phyloP scores from a whole-genome alignment of 371 early-diverging fungal genomes.

The Fennellomyces sp. region DNA sequence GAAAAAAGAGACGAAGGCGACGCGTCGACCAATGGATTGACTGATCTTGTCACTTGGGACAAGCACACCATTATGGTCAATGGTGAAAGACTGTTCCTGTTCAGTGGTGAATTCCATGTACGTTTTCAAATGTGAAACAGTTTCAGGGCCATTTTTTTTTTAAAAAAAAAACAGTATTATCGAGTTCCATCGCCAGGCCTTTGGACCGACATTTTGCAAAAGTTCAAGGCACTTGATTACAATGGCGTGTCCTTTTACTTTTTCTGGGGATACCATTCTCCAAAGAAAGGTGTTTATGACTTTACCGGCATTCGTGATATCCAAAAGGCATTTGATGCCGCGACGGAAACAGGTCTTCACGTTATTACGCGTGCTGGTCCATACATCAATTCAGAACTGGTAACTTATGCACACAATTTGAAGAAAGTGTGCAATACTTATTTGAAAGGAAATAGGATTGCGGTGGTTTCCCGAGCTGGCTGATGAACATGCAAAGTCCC shows the following conservation, averaged over 20 bases:
- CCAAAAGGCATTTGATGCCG: constrained; percentile 21
- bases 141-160: not conserved
- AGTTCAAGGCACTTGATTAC: constrained; percentile 23
- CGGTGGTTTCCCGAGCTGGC: constrained; percentile 17
- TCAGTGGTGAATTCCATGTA: constrained; percentile 21
- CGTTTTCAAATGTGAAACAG: no score
- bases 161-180: constrained; percentile 8
- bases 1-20: not conserved
- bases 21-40: constrained; percentile 1
- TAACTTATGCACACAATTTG: not conserved
- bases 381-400: constrained; percentile 24
- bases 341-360: constrained; percentile 18
- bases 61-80: constrained; percentile 14
- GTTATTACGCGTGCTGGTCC: constrained; percentile 28
- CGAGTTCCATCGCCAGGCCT: constrained; percentile 19
- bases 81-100: constrained; percentile 15
- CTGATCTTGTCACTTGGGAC: constrained; percentile 22
- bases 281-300: constrained; percentile 22
- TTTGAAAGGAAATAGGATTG: constrained; percentile 6
- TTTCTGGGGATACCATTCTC: constrained; percentile 28
- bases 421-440: no score
- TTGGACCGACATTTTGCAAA: constrained; percentile 21
- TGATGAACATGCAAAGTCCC: not conserved
- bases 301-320: constrained; percentile 27
- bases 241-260: constrained; percentile 28